Evolutionary conservation across 169 alveolate genomes (phyloP), one percentile per base, ranked within the genome.

Genomic region (Plasmodium inui): DNA sequence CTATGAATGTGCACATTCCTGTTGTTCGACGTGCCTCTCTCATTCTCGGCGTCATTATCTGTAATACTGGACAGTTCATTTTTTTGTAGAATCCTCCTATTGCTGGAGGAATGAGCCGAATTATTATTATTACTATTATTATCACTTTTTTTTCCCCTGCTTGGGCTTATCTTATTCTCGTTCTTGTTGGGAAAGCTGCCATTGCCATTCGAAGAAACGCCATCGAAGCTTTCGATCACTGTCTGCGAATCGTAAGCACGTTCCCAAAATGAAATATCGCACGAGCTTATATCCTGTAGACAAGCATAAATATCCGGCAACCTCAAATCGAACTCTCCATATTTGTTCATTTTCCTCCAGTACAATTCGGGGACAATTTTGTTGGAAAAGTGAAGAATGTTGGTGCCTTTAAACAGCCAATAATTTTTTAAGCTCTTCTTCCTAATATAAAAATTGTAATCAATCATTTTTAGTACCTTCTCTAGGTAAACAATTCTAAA

Each of bases 331-430:
- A 96, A 72, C 37, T 92, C 95, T 30, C 98, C 98, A 46, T 82
- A 85, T 57, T 93, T 95, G 85, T 93, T 96, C 98, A 96, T 95
- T 34, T 92, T 92, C 34, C 96, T 93, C 94, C 96, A 93, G 37
- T 97, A 92, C 81, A 97, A 95, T 26, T 44, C 78, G 12, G 98
- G 98, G 71, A 97, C 98, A 8, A 96, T 84, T 67, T 89, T 84
- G 73, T 82, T 90, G 1, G 98, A 97, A 61, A 86, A 85, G 26
- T 90, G 94, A 61, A 97, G 81, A n/a, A 96, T 96, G 39, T 96
- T 97, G 3, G 98, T 96, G 53, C 95, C 96, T 92, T 96, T 96
- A 95, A 96, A 97, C 12, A 97, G 97, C 98, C 98, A 97, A 82
- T 97, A 97, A 67, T 81, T 94, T 32, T 95, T 89, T 46, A 97